These are phyloP conservation scores for Mortierella sp. DNA, from an alignment of 371 early-diverging fungal genomes.

Conservation along the genomic window DNA sequence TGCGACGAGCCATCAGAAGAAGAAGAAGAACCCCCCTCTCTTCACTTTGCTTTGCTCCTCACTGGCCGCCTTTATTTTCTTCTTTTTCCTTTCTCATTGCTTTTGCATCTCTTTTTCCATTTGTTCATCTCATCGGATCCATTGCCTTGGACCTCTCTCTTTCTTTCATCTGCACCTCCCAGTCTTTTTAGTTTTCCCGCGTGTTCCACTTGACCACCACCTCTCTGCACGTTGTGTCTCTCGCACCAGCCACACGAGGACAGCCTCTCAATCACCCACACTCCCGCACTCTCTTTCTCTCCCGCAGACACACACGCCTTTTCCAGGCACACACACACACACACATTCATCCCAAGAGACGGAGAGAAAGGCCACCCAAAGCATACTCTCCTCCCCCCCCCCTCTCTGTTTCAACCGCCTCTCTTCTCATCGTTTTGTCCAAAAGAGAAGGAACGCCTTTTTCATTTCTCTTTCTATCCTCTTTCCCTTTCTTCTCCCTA, in stretches of 20 bases:
- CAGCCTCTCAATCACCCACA: background rate
- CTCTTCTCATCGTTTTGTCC: background rate
- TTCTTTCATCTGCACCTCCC: too few species aligned
- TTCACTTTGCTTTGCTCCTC: too few species aligned
- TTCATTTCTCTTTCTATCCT: background rate
- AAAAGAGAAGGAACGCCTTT: background rate
- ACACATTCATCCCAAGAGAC: background rate
- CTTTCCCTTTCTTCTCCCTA: background rate
- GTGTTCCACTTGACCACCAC: slow-evolving; percentile 4
- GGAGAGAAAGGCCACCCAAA: background rate
- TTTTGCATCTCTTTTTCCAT: background rate
- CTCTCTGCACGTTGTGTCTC: background rate
- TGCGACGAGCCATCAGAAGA: too few species aligned
- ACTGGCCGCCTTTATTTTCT: too few species aligned
- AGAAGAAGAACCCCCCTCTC: too few species aligned
- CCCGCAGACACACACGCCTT: too few species aligned
- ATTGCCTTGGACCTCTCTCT: background rate
- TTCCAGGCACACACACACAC: too few species aligned
- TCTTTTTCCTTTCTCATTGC: background rate
- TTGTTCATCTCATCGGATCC: background rate
- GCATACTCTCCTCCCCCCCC: background rate
- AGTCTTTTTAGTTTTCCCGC: background rate
- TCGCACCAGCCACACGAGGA: too few species aligned
- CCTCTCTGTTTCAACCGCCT: background rate
- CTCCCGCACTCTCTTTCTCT: background rate